Percentiles rank a stretch among this genome's conserved stretches.
Evolutionary conservation across 2,329 filamentous ascomycete species (phyloP).

Genomic region (Alternaria sp.): DNA sequence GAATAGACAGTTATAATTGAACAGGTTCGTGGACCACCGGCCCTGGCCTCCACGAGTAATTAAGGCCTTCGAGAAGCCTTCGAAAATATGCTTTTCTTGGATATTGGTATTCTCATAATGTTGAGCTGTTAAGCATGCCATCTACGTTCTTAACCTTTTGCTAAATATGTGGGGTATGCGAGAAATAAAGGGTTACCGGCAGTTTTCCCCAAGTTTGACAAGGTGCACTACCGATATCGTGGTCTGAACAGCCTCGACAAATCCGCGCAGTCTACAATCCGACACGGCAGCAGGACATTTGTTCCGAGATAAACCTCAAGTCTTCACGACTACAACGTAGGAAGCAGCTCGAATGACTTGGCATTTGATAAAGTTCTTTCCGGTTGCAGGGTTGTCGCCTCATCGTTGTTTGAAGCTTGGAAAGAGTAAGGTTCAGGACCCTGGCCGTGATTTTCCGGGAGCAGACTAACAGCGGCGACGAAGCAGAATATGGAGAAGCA

Average conservation of each 20-base stretch:
- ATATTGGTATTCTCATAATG: constrained; percentile 20
- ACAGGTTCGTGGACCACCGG: constrained; percentile 40
- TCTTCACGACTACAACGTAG: not conserved
- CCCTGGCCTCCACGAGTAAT: constrained; percentile 32
- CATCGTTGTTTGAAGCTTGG: constrained; percentile 14
- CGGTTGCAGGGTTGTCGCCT: constrained; percentile 4
- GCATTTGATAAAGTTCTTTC: not conserved
- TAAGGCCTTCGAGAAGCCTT: constrained; percentile 42
- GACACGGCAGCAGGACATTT: not conserved
- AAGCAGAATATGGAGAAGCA: constrained; percentile 30
- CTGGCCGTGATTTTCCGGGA: constrained; percentile 12
- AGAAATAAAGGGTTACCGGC: constrained; percentile 27
- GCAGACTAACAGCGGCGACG: constrained; percentile 17
- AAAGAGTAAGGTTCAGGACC: constrained; percentile 9
- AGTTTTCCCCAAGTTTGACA: constrained; percentile 16
- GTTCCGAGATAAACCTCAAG: not conserved
- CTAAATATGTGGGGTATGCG: constrained; percentile 31
- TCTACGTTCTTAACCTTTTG: constrained; percentile 21
- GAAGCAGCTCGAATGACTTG: not conserved
- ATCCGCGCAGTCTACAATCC: not conserved
- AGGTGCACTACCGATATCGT: constrained; percentile 1
- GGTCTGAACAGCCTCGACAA: not conserved
- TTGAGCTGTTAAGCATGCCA: constrained; percentile 32
- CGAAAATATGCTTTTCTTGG: constrained; percentile 26
- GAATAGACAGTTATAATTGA: constrained; percentile 29